Evolutionary conservation across 305 asterid genomes (phyloP).

Genomic region (Fraxinus latifolia): DNA sequence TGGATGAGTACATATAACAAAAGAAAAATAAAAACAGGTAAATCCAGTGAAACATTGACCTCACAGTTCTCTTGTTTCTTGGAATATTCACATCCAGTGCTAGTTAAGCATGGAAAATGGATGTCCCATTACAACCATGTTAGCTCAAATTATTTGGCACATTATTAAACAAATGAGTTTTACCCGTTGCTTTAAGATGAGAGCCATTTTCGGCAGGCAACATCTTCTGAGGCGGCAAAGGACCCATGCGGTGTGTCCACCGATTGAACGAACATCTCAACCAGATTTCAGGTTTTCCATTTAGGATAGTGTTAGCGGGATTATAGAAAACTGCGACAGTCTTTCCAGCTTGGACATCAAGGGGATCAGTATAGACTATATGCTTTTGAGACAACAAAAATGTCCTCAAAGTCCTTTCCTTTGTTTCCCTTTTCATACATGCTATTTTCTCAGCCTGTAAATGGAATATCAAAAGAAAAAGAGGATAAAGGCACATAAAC

Average conservation of each 20-base stretch:
- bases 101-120: not conserved
- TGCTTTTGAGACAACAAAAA: conserved; percentile 89
- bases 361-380: conserved; percentile 86
- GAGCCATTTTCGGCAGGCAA: conserved; percentile 62
- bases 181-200: conserved; percentile 76
- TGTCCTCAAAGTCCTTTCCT: conserved; percentile 71
- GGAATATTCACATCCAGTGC: not conserved
- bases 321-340: conserved; percentile 73
- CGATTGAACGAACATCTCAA: conserved; percentile 94
- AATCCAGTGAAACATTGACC: not conserved
- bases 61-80: not conserved
- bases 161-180: conserved; percentile 21
- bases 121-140: not conserved
- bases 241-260: conserved; percentile 90
- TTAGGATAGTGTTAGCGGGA: conserved; percentile 80
- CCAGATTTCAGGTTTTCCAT: conserved; percentile 94
- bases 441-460: conserved; percentile 78
- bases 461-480: conserved; percentile 27
- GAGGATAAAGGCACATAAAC: not conserved
- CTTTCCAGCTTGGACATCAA: conserved; percentile 85
- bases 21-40: not conserved
- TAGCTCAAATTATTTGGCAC: not conserved
- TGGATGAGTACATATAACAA: not conserved
- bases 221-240: conserved; percentile 84
- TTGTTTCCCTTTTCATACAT: conserved; percentile 59